Percentiles rank a stretch among this genome's conserved stretches.
These are phyloP conservation scores for Pyrenochaeta sp. DNA, from an alignment of 2,329 filamentous ascomycete species.

Conservation along the genomic window DNA sequence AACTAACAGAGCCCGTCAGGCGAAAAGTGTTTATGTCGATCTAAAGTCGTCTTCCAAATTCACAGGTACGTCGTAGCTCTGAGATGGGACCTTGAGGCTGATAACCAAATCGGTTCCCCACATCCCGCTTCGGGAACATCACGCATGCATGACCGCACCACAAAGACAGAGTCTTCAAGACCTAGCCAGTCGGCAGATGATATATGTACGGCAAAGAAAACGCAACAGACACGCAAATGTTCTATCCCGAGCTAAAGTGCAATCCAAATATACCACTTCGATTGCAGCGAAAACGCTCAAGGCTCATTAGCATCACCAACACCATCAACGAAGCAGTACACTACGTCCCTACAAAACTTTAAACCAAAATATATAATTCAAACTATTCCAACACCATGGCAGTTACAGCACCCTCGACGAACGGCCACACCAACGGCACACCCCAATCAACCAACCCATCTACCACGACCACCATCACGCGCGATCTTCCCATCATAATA, in stretches of 20 bases:
- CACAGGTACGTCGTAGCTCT: not conserved
- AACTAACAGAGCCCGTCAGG: too few relatives aligned
- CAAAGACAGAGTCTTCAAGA: not conserved
- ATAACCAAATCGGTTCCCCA: slow-evolving; percentile 20
- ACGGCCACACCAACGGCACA: not conserved
- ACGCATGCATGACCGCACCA: slow-evolving; percentile 13
- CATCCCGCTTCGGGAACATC: slow-evolving; percentile 14
- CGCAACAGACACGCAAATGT: not conserved
- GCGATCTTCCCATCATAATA: slow-evolving; percentile 41
- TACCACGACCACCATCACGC: not conserved
- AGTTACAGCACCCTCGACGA: not conserved
- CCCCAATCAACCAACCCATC: not conserved
- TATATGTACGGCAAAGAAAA: not conserved
- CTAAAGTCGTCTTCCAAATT: too few relatives aligned
- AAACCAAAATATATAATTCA: not conserved
- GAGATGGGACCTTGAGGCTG: not conserved
- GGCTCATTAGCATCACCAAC: not conserved
- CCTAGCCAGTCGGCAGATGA: not conserved
- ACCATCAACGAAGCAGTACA: not conserved
- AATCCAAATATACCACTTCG: not conserved
- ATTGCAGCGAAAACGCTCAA: not conserved
- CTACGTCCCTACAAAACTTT: not conserved
- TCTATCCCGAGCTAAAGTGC: not conserved
- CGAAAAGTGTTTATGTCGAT: too few relatives aligned
- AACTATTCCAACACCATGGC: not conserved